Evolutionary conservation across 345 rosid genomes (phyloP).

Genomic region (Kernera saxatilis): DNA sequence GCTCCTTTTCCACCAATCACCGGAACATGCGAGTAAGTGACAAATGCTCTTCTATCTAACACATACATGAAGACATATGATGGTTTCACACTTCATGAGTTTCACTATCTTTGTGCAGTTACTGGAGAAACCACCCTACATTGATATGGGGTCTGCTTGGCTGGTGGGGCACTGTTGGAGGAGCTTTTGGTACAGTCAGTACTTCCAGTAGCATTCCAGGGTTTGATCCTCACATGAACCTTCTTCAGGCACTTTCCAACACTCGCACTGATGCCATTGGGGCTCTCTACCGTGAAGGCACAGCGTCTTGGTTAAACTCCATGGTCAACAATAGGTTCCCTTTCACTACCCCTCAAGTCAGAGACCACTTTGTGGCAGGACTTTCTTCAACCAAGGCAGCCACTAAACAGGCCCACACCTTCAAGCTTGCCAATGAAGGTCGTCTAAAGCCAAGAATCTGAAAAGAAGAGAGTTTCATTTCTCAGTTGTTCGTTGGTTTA

Average conservation of each 20-base stretch:
- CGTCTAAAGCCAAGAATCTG: slow-evolving; percentile 51
- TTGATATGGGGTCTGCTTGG: slow-evolving; percentile 79
- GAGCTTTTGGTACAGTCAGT: slow-evolving; percentile 46
- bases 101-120: slow-evolving; percentile 39
- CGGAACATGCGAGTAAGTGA: slow-evolving; percentile 85
- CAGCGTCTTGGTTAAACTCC: slow-evolving; percentile 89
- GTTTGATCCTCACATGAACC: slow-evolving; percentile 52
- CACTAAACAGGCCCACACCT: slow-evolving; percentile 65
- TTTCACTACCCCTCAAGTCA: slow-evolving; percentile 68
- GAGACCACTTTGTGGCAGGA: slow-evolving; percentile 53
- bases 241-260: slow-evolving; percentile 85
- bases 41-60: neutral
- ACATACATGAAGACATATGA: neutral
- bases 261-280: slow-evolving; percentile 61
- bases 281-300: slow-evolving; percentile 80
- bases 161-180: slow-evolving; percentile 87
- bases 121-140: slow-evolving; percentile 86
- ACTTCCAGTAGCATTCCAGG: slow-evolving; percentile 39
- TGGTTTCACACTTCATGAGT: neutral
- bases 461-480: slow-evolving; percentile 12
- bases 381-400: slow-evolving; percentile 68
- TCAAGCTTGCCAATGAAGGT: slow-evolving; percentile 92
- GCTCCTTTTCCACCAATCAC: slow-evolving; percentile 64
- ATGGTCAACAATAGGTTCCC: slow-evolving; percentile 65
- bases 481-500: slow-evolving; percentile 21